These are phyloP conservation scores for Trichophyton rubrum DNA, from an alignment of 2,329 filamentous ascomycete genomes.

Conservation along the genomic window DNA sequence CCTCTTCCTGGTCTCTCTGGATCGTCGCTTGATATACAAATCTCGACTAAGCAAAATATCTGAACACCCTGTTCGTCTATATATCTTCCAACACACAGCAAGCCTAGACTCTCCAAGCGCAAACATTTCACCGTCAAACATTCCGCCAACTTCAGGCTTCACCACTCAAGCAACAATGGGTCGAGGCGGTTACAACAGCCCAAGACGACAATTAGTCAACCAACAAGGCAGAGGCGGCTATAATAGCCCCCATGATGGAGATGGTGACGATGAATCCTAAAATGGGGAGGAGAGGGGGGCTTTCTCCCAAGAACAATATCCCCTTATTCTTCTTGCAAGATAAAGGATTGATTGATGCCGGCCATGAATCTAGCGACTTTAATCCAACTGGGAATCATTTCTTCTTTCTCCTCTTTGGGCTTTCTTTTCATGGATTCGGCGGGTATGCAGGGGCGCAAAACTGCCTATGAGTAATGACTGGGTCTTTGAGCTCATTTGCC, in stretches of 20 bases:
- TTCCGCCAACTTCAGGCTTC: background rate
- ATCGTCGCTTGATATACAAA: background rate
- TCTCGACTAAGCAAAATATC: background rate
- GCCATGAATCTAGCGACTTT: slow-evolving; percentile 5
- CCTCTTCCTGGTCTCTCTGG: background rate
- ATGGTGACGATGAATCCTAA: slow-evolving; percentile 13
- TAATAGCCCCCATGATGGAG: slow-evolving; percentile 18
- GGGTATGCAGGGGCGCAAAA: background rate
- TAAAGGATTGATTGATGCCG: slow-evolving; percentile 4
- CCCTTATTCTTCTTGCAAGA: background rate
- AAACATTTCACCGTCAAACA: background rate
- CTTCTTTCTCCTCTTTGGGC: background rate
- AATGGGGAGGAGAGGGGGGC: background rate
- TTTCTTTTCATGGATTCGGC: background rate
- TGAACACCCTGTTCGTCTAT: no score
- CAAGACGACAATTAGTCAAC: slow-evolving; percentile 12
- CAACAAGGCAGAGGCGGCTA: slow-evolving; percentile 24
- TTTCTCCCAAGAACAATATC: background rate
- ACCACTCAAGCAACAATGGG: slow-evolving; percentile 20
- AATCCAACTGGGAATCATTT: background rate
- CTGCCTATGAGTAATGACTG: background rate
- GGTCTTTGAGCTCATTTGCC: slow-evolving; percentile 9
- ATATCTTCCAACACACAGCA: no score
- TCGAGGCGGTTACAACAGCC: slow-evolving; percentile 24
- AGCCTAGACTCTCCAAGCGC: background rate